These are phyloP conservation scores for Kuraishia molischiana DNA, from an alignment of 805 yeast species.

Conservation along the genomic window DNA sequence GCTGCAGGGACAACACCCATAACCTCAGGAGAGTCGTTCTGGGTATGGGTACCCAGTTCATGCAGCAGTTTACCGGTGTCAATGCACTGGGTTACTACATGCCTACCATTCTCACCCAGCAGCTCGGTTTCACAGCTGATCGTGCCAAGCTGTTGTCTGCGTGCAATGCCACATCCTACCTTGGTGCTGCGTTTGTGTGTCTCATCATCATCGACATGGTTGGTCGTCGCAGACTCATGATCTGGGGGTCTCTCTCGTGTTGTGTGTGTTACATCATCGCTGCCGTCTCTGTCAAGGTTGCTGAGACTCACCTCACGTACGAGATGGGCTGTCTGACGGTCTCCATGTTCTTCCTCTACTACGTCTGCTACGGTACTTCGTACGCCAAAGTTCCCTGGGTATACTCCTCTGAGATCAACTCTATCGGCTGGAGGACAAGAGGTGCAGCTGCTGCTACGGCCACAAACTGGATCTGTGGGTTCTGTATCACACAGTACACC, in stretches of 20 bases:
- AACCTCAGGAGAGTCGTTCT: conserved; percentile 50
- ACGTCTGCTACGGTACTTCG: conserved; percentile 40
- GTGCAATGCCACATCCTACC: conserved; percentile 3
- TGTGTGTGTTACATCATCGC: conserved; percentile 36
- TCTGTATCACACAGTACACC: conserved; percentile 59
- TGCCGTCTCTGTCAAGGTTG: conserved; percentile 32
- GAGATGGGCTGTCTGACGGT: conserved; percentile 22
- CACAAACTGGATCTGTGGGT: conserved; percentile 63
- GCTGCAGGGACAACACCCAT: conserved; percentile 44
- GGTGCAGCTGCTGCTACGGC: conserved; percentile 54
- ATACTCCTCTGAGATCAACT: conserved; percentile 60
- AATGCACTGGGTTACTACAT: conserved; percentile 57
- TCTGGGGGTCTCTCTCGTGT: conserved; percentile 23
- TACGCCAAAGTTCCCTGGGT: conserved; percentile 35
- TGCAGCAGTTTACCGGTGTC: conserved; percentile 66
- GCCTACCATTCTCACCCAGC: conserved; percentile 5
- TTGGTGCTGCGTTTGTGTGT: conserved; percentile 3
- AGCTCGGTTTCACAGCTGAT: conserved; percentile 2
- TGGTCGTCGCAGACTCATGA: conserved; percentile 23
- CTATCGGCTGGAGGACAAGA: conserved; percentile 58
- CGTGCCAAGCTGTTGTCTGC: conserved; percentile 3
- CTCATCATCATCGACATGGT: conserved; percentile 8
- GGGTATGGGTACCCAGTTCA: conserved; percentile 58
- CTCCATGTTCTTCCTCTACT: conserved; percentile 46
- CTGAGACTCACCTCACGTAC: conserved; percentile 7